phyloP scores from a whole-genome alignment of 2,329 filamentous ascomycete genomes.

The Fusarium armeniacum region DNA sequence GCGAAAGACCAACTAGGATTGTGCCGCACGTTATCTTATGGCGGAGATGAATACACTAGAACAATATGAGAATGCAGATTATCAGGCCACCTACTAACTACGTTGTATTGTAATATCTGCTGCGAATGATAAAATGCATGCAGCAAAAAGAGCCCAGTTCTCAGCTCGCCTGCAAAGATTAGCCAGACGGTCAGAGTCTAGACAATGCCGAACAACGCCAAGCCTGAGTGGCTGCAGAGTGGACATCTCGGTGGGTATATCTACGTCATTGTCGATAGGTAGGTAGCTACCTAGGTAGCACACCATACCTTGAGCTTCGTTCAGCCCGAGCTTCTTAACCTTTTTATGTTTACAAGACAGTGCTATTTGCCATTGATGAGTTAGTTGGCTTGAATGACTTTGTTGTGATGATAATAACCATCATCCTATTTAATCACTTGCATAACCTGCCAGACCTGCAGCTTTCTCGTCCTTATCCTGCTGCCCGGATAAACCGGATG shows the following conservation, averaged over 20 bases:
- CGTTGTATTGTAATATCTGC: not conserved
- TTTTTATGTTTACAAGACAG: conserved; percentile 1
- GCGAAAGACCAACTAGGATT: not conserved
- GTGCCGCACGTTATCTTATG: not conserved
- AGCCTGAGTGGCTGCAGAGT: conserved; percentile 18
- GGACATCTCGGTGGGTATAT: conserved; percentile 20
- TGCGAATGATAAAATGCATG: not conserved
- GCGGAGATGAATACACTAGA: not conserved
- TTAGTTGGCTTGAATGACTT: not conserved
- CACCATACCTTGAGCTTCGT: conserved; percentile 15
- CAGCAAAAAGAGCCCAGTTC: not conserved
- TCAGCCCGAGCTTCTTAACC: conserved; percentile 1
- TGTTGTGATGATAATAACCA: not conserved
- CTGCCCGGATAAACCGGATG: not conserved
- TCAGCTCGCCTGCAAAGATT: conserved; percentile 1
- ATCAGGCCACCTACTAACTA: conserved; percentile 19
- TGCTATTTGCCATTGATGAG: not conserved
- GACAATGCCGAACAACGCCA: conserved; percentile 27
- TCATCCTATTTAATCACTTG: not conserved
- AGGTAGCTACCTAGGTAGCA: conserved; percentile 7
- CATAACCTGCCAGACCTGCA: too few species aligned
- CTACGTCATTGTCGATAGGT: conserved; percentile 34
- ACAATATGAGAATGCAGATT: not conserved
- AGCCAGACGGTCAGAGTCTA: conserved; percentile 10
- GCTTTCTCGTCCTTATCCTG: not conserved